A percentile compares a stretch with the other conserved stretches of the same genome.
phyloP scores from a whole-genome alignment of 306 rosid species.

The Alnus glutinosa region DNA sequence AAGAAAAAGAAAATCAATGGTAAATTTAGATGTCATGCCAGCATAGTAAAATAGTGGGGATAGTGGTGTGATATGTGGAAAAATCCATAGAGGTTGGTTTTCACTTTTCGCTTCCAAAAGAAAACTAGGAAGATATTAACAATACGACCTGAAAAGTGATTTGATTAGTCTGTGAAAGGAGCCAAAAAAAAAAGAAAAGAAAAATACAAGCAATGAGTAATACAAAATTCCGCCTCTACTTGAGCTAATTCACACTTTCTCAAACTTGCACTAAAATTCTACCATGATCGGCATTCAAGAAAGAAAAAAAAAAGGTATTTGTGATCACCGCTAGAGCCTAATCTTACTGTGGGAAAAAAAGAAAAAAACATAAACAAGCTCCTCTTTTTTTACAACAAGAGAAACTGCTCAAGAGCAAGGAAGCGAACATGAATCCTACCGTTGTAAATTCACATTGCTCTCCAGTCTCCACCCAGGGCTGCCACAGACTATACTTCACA shows the following conservation, averaged over 20 bases:
- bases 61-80: too few species aligned
- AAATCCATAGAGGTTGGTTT: too few species aligned
- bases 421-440: slow-evolving; percentile 26
- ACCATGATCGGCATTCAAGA: slow-evolving; percentile 38
- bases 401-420: slow-evolving; percentile 41
- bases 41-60: too few species aligned
- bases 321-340: slow-evolving; percentile 39
- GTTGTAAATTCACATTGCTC: slow-evolving; percentile 35
- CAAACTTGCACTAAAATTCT: slow-evolving; percentile 41
- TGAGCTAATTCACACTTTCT: slow-evolving; percentile 54
- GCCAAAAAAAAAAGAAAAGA: not conserved
- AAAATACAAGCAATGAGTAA: slow-evolving; percentile 36
- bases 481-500: slow-evolving; percentile 35
- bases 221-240: slow-evolving; percentile 55
- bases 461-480: slow-evolving; percentile 38
- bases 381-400: slow-evolving; percentile 59
- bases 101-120: too few species aligned
- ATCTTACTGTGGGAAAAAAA: slow-evolving; percentile 10
- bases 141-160: not conserved
- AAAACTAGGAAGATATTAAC: too few species aligned
- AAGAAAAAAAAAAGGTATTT: slow-evolving; percentile 13
- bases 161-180: slow-evolving; percentile 29
- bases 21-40: too few species aligned
- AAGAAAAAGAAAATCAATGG: too few species aligned
- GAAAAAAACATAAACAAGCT: slow-evolving; percentile 30